Evolutionary conservation across 192 early-diverging fungal species (phyloP), one percentile per base, ranked within the genome.

Genomic region (Glomus cerebriforme): DNA sequence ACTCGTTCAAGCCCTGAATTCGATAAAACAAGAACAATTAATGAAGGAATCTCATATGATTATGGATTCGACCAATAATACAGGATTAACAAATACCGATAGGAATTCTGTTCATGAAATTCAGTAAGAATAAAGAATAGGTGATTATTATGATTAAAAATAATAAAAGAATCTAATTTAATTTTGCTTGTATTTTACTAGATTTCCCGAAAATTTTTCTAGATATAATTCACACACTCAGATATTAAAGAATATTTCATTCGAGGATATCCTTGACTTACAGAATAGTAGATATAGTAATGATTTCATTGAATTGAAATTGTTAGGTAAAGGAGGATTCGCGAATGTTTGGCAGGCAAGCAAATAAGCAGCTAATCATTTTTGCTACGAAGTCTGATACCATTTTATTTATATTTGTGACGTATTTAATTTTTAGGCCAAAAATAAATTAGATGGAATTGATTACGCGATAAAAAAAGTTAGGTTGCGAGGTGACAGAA

Each of bases 381-480:
- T 49, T 22, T 17, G n/a, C n/a, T n/a, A n/a, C 6, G 0, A 54
- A 22, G 6, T 22, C 4, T 54, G 22, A 17, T 6, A 54, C 17
- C 19, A 0, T 54, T 54, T 19, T 22, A 54, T 54, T 54, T 54
- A 22, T 54, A 22, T 17, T 17, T 49, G 2, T 54, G 5, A 5
- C 27, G 7, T 65, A 22, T 65, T 15, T 34, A 6, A 19, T 68
- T 68, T 15, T 68, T 68, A 92, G 66, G 95, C 90, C n/a, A 83
- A 90, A 39, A 96, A 99, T 82, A 91, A 91, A 81, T 82, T 99
- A 59, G 98, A 99, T 81, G 93, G 91, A 3, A 90, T 92, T 9
- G 88, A 93, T 29, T 99, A 99, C 84, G 98, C 98, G 5, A 86
- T 99, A 49, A 99, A 99, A 82, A 91, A 93, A 73, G 88, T 98